Percentiles rank a stretch among this genome's conserved stretches.
phyloP scores from a whole-genome alignment of 2,329 filamentous ascomycete species.

The Grosmannia serpens region DNA sequence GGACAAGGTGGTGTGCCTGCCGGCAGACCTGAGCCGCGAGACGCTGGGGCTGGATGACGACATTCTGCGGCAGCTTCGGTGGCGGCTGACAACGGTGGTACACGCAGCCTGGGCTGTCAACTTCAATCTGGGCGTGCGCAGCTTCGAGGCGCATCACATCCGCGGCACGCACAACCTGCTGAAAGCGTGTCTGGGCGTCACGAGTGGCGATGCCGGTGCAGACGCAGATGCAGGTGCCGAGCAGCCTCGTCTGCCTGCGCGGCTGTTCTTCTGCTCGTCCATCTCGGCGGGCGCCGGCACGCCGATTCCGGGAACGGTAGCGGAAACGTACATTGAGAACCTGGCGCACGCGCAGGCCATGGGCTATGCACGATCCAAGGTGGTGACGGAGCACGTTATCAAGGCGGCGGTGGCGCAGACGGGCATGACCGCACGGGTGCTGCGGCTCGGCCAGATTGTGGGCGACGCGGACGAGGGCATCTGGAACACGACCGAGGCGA shows the following conservation, averaged over 20 bases:
- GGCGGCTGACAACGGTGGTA: conserved; percentile 26
- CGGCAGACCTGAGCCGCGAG: conserved; percentile 25
- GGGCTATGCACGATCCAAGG: conserved; percentile 30
- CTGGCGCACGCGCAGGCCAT: conserved; percentile 30
- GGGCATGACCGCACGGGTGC: too few species aligned
- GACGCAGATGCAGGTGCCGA: conserved; percentile 13
- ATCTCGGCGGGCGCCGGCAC: conserved; percentile 29
- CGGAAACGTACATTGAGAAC: conserved; percentile 7
- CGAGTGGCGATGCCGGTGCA: conserved; percentile 12
- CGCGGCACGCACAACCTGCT: conserved; percentile 33
- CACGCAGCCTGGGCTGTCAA: conserved; percentile 44
- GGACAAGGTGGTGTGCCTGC: conserved; percentile 25
- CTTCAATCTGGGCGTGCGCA: conserved; percentile 36
- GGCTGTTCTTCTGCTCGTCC: conserved; percentile 28
- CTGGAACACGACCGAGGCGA: too few species aligned
- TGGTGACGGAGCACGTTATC: conserved; percentile 4
- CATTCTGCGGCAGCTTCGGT: conserved; percentile 13
- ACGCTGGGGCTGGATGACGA: conserved; percentile 12
- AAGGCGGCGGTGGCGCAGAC: too few species aligned
- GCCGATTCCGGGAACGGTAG: conserved; percentile 18
- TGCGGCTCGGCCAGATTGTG: too few species aligned
- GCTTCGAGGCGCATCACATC: conserved; percentile 34
- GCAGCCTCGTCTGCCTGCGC: conserved; percentile 24
- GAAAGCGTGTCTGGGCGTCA: conserved; percentile 21
- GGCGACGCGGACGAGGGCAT: too few species aligned